Evolutionary conservation across 257 asterid species (phyloP), one percentile per base, ranked within the genome.

Genomic region (Solanum habrochaites): DNA sequence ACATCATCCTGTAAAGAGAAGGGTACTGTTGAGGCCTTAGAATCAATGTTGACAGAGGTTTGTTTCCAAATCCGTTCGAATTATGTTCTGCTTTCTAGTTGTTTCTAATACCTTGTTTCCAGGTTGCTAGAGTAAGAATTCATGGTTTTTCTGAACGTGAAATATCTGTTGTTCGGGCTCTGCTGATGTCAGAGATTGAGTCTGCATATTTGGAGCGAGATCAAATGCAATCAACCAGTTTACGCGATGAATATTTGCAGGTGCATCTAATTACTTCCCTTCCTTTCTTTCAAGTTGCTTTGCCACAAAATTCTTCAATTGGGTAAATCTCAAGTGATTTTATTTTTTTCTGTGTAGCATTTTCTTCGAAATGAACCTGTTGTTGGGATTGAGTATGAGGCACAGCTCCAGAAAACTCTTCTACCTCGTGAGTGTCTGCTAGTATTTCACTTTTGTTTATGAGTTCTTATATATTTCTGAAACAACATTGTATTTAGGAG

Each of bases 141-240:
- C 97, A 95, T 90, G 98, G 98, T 83, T 96, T 96, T 87, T 95
- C 99, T 87, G 99, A 96, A 72, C 98, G 98, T 85, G 99, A 96
- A 91, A 90, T 95, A 89, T 93, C 94, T 25, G 90, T 93, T 86
- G 97, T 94, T 39, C 97, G 98, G 86, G 92, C 98, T 86, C 91
- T 94, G 83, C 90, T 96, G 87, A 90, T 94, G 96, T 96, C 98
- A 77, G 99, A 96, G 91, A 95, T 96, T 86, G 99, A 96, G 91
- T 96, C 99, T 89, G 96, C 96, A 47, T 96, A 91, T 89, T 92
- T 96, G 86, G 99, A 96, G 93, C 92, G 99, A 77, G 98, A 96
- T 87, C 99, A 96, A 88, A 93, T 94, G 93, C 99, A 95, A 89
- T 96, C 99, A 14, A 91, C 96, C 82, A 94, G 90, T 90, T 91